These are phyloP conservation scores for Fusarium sp. DNA, from an alignment of 2,329 filamentous ascomycete genomes.

Conservation along the genomic window DNA sequence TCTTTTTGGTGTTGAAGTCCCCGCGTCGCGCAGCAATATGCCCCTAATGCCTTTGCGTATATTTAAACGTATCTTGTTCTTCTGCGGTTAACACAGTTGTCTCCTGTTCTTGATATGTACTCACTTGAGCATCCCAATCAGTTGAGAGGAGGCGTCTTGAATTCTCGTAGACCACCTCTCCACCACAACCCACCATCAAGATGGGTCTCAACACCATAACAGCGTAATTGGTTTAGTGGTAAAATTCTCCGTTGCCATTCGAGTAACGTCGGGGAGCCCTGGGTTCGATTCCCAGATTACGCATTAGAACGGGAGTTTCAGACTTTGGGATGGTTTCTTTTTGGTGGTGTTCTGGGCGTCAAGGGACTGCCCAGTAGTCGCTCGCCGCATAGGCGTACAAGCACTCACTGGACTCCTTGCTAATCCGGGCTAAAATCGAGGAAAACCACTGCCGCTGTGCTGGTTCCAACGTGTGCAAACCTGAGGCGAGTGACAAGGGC, in stretches of 20 bases:
- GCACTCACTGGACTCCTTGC: not conserved
- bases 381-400: not conserved
- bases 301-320: not conserved
- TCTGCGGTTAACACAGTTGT: not conserved
- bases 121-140: not conserved
- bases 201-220: not conserved
- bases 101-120: not conserved
- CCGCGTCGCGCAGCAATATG: not conserved
- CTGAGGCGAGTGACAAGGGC: not conserved
- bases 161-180: not conserved
- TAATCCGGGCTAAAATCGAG: not conserved
- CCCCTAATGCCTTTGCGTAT: not conserved
- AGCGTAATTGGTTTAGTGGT: not conserved
- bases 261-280: not conserved
- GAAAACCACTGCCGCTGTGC: not conserved
- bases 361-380: not conserved
- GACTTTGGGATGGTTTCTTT: not conserved
- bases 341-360: not conserved
- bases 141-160: not conserved
- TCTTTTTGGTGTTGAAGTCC: not conserved
- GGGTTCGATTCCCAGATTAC: not conserved
- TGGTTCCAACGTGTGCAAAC: not conserved
- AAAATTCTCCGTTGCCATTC: not conserved
- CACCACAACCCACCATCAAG: not conserved
- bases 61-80: not conserved